Conservation (phyloP, 768 basidiomycete genomes). For the Phaeolepiota aurea region DNA sequence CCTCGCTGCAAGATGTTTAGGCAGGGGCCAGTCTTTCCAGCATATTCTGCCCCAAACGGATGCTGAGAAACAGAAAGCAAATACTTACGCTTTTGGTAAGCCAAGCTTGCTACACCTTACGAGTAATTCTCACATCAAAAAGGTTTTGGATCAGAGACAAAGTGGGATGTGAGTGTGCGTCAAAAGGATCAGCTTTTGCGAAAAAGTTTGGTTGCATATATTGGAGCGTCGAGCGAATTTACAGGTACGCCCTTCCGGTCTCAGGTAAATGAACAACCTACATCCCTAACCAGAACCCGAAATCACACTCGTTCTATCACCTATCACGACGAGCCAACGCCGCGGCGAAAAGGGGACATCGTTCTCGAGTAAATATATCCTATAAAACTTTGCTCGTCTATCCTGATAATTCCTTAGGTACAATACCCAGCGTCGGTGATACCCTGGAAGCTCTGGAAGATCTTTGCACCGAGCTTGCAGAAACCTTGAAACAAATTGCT, state of each 20-base stretch:
- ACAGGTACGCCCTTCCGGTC: slow-evolving; percentile 34
- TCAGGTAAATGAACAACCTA: neutral
- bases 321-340: slow-evolving; percentile 48
- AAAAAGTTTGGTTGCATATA: slow-evolving; percentile 56
- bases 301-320: slow-evolving; percentile 64
- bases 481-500: slow-evolving; percentile 55
- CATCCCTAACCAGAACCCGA: slow-evolving; percentile 73
- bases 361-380: slow-evolving; percentile 41
- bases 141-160: slow-evolving; percentile 47
- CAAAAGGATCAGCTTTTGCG: slow-evolving; percentile 50
- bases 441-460: slow-evolving; percentile 58
- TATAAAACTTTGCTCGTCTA: neutral
- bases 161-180: slow-evolving; percentile 51
- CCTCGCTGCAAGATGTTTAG: slow-evolving; percentile 66
- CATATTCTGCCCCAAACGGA: slow-evolving; percentile 59
- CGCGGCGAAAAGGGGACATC: slow-evolving; percentile 50
- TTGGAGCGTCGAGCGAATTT: slow-evolving; percentile 66
- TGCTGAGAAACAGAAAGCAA: slow-evolving; percentile 48
- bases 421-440: slow-evolving; percentile 71
- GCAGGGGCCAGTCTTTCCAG: slow-evolving; percentile 47
- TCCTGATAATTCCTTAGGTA: slow-evolving; percentile 33
- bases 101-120: slow-evolving; percentile 7
- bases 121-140: neutral
- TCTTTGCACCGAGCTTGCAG: slow-evolving; percentile 52
- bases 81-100: slow-evolving; percentile 46